Evolutionary conservation across 441 rosid species (phyloP).

Genomic region (Francoa sonchifolia): DNA sequence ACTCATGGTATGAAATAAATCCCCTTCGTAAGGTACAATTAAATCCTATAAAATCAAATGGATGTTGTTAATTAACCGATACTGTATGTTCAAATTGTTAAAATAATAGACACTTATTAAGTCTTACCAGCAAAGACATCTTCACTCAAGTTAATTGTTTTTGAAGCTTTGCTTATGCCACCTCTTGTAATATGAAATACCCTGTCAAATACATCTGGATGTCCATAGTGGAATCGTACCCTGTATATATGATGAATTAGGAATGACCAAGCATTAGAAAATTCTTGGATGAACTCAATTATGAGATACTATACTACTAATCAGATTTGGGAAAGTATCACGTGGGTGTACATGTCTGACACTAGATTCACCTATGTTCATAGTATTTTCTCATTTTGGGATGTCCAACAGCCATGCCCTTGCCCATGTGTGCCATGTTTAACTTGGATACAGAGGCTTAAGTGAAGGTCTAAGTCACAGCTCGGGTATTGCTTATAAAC

Average conservation of each 20-base stretch:
- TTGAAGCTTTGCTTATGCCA: constrained; percentile 96
- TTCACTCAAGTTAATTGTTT: constrained; percentile 84
- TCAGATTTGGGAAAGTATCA: constrained; percentile 3
- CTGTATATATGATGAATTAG: constrained; percentile 23
- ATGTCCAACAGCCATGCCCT: no score
- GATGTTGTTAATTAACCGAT: constrained; percentile 11
- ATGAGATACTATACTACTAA: no score
- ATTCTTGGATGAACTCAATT: no score
- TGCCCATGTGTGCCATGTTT: no score
- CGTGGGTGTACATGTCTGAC: no score
- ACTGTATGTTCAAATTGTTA: constrained; percentile 5
- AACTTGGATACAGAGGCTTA: no score
- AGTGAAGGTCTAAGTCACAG: no score
- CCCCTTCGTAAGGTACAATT: constrained; percentile 77
- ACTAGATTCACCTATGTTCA: no score
- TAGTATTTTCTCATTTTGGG: no score
- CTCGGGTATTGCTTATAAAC: no score
- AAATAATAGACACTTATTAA: not conserved
- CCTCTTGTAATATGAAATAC: constrained; percentile 92
- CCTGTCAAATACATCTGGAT: constrained; percentile 91
- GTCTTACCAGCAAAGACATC: constrained; percentile 86
- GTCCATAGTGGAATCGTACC: constrained; percentile 96
- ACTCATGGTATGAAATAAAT: constrained; percentile 73
- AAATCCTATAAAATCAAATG: constrained; percentile 40
- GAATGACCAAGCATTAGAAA: constrained; percentile 2